These are phyloP conservation scores for Penicillium verrucosum DNA, from an alignment of 2,329 filamentous ascomycete species.

Conservation along the genomic window DNA sequence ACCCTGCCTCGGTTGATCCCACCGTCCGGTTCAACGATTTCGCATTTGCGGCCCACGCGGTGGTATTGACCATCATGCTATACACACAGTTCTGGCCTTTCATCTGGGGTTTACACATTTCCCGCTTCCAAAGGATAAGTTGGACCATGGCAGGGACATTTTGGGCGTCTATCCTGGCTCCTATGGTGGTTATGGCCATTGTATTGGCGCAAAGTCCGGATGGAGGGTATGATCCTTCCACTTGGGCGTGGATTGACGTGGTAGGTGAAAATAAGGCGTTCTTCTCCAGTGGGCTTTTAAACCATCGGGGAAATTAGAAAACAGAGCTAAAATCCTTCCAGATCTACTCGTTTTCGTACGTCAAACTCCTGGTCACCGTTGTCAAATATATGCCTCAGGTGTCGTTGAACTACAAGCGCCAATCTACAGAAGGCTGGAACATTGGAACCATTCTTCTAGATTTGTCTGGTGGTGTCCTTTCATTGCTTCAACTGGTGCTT, in stretches of 20 bases:
- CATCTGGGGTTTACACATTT: conserved; percentile 73
- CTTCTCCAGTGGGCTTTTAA: not conserved
- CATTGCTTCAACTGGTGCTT: conserved; percentile 74
- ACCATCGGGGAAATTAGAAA: too few species aligned
- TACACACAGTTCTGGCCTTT: conserved; percentile 70
- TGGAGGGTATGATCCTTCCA: conserved; percentile 45
- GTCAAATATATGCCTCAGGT: conserved; percentile 92
- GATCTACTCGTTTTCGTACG: conserved; percentile 72
- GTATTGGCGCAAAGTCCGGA: conserved; percentile 44
- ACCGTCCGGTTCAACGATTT: conserved; percentile 90
- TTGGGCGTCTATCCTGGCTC: conserved; percentile 59
- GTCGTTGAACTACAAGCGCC: conserved; percentile 75
- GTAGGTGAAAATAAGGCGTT: conserved; percentile 38
- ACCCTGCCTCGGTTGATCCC: conserved; percentile 69
- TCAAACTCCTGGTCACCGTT: conserved; percentile 83
- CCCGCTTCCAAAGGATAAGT: conserved; percentile 53
- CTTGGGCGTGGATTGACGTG: conserved; percentile 64
- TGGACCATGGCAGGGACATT: conserved; percentile 66
- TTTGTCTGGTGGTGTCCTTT: conserved; percentile 75
- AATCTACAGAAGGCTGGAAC: conserved; percentile 83
- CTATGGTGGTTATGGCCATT: conserved; percentile 37
- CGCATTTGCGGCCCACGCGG: conserved; percentile 77
- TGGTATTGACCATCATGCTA: conserved; percentile 68
- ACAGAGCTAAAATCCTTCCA: conserved; percentile 22
- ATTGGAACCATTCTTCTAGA: conserved; percentile 83